Evolutionary conservation across 208 protist genomes (phyloP).

Genomic region (Leishmania martiniquensis): DNA sequence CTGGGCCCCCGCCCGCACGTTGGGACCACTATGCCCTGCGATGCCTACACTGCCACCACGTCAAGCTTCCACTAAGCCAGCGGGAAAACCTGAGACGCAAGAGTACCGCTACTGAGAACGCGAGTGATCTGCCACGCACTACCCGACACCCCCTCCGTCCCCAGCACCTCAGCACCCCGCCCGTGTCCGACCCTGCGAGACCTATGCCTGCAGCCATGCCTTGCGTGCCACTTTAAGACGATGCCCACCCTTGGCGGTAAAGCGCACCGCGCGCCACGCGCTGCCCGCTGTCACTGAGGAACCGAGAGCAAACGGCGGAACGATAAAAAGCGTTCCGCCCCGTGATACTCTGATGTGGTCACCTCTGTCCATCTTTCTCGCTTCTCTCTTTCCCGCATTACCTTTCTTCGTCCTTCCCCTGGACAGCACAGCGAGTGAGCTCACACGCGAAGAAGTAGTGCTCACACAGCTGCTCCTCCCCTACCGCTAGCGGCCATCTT

Average conservation of each 20-base stretch:
- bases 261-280: neutral
- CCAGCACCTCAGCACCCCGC: neutral
- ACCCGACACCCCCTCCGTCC: neutral
- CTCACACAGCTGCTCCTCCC: constrained; percentile 70
- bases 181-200: neutral
- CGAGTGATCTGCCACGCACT: neutral
- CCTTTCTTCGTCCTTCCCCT: neutral
- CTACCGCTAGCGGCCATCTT: constrained; percentile 30
- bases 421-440: constrained; percentile 40
- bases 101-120: neutral
- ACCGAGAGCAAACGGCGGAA: neutral
- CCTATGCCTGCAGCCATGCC: neutral
- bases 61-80: neutral
- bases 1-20: neutral
- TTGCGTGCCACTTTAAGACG: neutral
- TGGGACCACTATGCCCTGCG: neutral
- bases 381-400: too few relatives aligned
- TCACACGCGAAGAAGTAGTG: constrained; percentile 80
- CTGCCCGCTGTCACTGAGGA: neutral
- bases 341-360: too few relatives aligned
- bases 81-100: neutral
- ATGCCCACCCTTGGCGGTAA: neutral
- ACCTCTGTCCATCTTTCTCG: neutral
- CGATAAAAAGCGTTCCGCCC: neutral
- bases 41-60: neutral